Conservation (phyloP, 108 stramenopile genomes). For the Pseudonitzschia delicatissima region DNA sequence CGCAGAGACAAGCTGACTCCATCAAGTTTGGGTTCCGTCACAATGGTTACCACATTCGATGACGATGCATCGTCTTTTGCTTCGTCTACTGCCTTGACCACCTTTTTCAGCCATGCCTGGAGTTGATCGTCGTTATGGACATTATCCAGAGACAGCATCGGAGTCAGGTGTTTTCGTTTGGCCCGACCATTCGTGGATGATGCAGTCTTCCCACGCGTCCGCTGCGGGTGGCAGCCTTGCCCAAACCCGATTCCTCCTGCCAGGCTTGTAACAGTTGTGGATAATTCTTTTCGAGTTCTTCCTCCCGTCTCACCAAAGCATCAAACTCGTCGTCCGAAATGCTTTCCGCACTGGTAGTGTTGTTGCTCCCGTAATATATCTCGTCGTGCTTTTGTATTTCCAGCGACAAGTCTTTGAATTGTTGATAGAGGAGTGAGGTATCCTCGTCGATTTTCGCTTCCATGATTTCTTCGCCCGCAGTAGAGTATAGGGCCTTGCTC, state of each 20-base stretch:
- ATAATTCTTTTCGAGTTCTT: conserved; percentile 48
- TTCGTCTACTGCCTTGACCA: conserved; percentile 32
- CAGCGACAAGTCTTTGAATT: conserved; percentile 43
- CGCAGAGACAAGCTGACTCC: conserved; percentile 85
- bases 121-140: conserved; percentile 55
- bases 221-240: conserved; percentile 58
- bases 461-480: no score
- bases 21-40: conserved; percentile 95
- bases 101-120: conserved; percentile 60
- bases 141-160: conserved; percentile 83
- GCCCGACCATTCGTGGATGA: conserved; percentile 13
- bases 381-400: conserved; percentile 56
- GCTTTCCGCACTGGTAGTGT: background rate
- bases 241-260: conserved; percentile 61
- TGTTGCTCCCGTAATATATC: conserved; percentile 37
- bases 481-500: background rate
- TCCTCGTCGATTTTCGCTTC: background rate
- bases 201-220: conserved; percentile 64
- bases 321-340: conserved; percentile 78
- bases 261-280: conserved; percentile 51
- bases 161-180: conserved; percentile 57
- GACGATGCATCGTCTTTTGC: background rate
- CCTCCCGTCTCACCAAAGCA: conserved; percentile 78
- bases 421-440: conserved; percentile 45
- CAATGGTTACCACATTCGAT: conserved; percentile 31